A percentile compares a stretch with the other conserved stretches of the same genome.
Conservation (phyloP, 805 yeast genomes). For the Metschnikowia koreensis region DNA sequence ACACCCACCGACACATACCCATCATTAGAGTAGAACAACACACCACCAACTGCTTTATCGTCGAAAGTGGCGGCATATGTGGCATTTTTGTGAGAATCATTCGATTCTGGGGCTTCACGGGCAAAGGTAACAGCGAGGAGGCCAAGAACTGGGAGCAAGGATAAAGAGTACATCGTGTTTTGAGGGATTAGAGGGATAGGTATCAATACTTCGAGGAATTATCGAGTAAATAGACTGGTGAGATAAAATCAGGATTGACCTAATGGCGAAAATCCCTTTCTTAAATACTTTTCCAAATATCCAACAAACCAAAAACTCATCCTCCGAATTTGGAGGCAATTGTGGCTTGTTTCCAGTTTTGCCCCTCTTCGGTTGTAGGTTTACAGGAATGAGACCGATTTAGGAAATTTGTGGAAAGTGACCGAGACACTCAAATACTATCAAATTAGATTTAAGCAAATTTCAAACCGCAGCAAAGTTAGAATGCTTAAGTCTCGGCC, state of each 20-base stretch:
- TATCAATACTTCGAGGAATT: neutral
- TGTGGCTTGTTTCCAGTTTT: too few species aligned
- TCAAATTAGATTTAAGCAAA: too few species aligned
- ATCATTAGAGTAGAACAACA: constrained; percentile 24
- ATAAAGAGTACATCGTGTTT: neutral
- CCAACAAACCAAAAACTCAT: too few species aligned
- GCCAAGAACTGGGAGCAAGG: neutral
- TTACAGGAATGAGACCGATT: too few species aligned
- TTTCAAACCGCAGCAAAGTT: too few species aligned
- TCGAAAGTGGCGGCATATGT: neutral
- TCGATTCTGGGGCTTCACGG: constrained; percentile 3
- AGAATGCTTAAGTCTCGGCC: too few species aligned
- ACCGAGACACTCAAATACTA: too few species aligned
- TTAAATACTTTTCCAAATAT: neutral
- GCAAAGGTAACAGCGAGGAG: neutral
- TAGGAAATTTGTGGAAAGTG: too few species aligned
- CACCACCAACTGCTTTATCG: neutral
- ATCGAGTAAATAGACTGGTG: neutral
- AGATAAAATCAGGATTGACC: neutral
- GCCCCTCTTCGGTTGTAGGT: too few species aligned
- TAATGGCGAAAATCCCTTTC: neutral
- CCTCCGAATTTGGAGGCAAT: too few species aligned
- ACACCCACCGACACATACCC: constrained; percentile 62
- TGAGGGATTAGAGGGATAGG: too few species aligned
- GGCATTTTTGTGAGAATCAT: constrained; percentile 1